Conservation (phyloP, 192 early-diverging fungal species). For the Coemansia sp. region DNA sequence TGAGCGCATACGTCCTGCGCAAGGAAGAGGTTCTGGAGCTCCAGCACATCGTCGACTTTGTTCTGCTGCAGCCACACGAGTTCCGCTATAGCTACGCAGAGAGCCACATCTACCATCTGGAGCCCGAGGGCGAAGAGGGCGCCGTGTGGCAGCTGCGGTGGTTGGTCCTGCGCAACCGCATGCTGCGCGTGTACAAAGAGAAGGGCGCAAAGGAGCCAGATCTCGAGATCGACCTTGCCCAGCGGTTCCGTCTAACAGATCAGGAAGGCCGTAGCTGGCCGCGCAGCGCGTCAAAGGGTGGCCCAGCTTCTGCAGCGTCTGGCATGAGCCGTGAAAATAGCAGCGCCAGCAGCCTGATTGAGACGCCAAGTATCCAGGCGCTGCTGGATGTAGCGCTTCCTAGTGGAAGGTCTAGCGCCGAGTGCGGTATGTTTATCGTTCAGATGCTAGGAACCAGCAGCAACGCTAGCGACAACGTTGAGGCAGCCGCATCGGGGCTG, state of each 20-base stretch:
- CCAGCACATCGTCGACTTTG: conserved; percentile 53
- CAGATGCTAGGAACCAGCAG: conserved; percentile 23
- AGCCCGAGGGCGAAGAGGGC: conserved; percentile 17
- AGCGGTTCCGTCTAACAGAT: conserved; percentile 39
- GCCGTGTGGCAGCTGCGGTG: conserved; percentile 48
- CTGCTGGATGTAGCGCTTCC: conserved; percentile 19
- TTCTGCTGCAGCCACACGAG: conserved; percentile 52
- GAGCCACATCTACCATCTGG: conserved; percentile 42
- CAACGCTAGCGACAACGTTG: conserved; percentile 18
- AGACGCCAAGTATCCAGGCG: conserved; percentile 20
- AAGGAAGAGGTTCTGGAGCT: conserved; percentile 55
- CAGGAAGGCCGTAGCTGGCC: conserved; percentile 48
- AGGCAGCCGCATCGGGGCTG: conserved; percentile 2
- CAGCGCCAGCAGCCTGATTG: conserved; percentile 8
- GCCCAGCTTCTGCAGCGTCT: not conserved
- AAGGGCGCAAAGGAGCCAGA: conserved; percentile 36
- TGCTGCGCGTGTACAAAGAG: conserved; percentile 39
- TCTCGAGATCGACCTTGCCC: conserved; percentile 39
- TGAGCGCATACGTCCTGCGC: conserved; percentile 50
- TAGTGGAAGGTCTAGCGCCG: conserved; percentile 4
- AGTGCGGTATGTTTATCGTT: conserved; percentile 44
- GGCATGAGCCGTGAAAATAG: conserved; percentile 9
- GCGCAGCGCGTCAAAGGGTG: conserved; percentile 22
- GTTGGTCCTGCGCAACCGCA: conserved; percentile 44
- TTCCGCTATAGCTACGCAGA: conserved; percentile 55